Evolutionary conservation across 129 eudicot species (phyloP), one percentile per base, ranked within the genome.

Genomic region (Smallanthus sonchifolius): DNA sequence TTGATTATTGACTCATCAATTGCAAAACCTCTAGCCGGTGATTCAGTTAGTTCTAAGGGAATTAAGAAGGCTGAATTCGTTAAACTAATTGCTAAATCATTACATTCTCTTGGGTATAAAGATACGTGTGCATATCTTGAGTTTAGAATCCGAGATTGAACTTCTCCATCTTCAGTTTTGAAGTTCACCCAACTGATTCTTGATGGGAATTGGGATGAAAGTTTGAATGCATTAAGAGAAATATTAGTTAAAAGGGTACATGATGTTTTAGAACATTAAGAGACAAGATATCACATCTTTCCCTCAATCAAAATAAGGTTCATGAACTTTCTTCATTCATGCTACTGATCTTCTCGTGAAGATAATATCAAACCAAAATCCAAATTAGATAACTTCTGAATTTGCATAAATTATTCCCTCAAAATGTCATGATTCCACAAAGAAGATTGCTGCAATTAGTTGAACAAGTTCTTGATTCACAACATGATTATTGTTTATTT

Each of bases 161-260:
- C 75, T 88, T 86, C 73, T 30, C 81, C 97, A 10, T 17, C 77
- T 59, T 59, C 24, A n/a, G 85, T 86, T 32, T 69, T 13, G 54
- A 72, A 65, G 39, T 85, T 92, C 61, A 78, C 69, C 76, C 79
- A 85, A 75, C 87, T 81, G 30, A 80, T 92, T 77, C 84, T 70
- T 79, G 87, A 85, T 43, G 93, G 91, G 28, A 81, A 82, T 64
- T 89, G 97, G 96, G 92, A 92, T 73, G 79, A 89, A 69, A 89
- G 97, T 80, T 67, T 83, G 5, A 61, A 48, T n/a, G 70, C 81
- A 8, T 79, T 92, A 69, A 74, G 40, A 48, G 63, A 77, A 44
- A 77, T 92, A 75, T 73, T 82, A 32, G 51, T 51, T 14, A 80
- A 77, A 39, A 88, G 75, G 32, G n/a, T 69, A 6, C 36, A 60